phyloP scores from a whole-genome alignment of 2,329 filamentous ascomycete genomes.

The Fulvia fulva region DNA sequence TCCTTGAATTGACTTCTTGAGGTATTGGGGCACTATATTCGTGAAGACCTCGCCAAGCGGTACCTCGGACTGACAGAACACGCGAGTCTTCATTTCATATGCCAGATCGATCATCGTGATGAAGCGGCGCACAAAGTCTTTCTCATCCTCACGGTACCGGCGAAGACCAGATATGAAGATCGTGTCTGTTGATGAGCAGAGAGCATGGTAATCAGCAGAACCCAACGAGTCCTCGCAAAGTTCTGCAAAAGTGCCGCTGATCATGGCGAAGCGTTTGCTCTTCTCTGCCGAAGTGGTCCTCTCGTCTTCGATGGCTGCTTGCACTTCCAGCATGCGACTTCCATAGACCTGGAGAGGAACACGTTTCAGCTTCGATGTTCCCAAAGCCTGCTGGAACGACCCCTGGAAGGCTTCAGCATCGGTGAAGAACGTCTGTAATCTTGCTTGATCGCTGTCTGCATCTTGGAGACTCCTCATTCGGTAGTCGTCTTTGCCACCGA shows the following conservation, averaged over 20 bases:
- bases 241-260: conserved; percentile 58
- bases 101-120: conserved; percentile 74
- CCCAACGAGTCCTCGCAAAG: conserved; percentile 63
- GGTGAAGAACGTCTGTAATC: conserved; percentile 23
- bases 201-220: conserved; percentile 74
- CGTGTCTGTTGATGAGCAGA: conserved; percentile 34
- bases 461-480: conserved; percentile 37
- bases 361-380: conserved; percentile 1
- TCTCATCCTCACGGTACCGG: conserved; percentile 14
- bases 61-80: conserved; percentile 42
- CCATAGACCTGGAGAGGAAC: conserved; percentile 22
- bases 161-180: conserved; percentile 23
- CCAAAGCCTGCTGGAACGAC: conserved; percentile 5
- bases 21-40: conserved; percentile 22
- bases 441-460: conserved; percentile 41
- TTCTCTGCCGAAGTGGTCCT: neutral
- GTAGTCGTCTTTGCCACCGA: conserved; percentile 67
- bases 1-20: conserved; percentile 4
- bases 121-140: conserved; percentile 62
- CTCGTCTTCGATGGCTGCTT: conserved; percentile 1
- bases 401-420: conserved; percentile 9
- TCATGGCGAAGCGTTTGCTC: neutral
- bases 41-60: conserved; percentile 24
- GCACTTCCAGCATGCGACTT: conserved; percentile 17
- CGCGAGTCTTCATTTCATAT: conserved; percentile 70